Evolutionary conservation across 805 yeast genomes (phyloP).

Genomic region (Kurtzmaniella cleridarum): DNA sequence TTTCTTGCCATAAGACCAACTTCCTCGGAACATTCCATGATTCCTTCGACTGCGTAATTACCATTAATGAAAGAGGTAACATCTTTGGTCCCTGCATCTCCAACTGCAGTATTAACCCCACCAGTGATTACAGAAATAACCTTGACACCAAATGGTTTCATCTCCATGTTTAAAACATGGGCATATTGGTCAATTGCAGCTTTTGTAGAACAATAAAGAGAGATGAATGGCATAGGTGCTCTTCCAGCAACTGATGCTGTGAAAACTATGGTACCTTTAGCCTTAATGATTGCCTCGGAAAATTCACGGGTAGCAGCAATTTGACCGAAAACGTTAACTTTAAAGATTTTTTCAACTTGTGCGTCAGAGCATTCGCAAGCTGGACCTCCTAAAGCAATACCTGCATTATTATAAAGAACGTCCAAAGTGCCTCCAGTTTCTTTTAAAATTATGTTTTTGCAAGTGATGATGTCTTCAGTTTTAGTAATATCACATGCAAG

Average conservation of each 20-base stretch:
- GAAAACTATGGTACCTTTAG: constrained; percentile 33
- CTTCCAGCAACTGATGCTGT: constrained; percentile 32
- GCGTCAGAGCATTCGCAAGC: constrained; percentile 23
- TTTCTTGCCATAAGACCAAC: constrained; percentile 19
- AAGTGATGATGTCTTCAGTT: constrained; percentile 15
- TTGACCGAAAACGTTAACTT: constrained; percentile 36
- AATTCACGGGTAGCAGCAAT: constrained; percentile 30
- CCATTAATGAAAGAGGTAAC: constrained; percentile 7
- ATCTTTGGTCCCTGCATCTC: constrained; percentile 10
- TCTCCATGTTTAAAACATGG: constrained; percentile 24
- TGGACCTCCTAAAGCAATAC: constrained; percentile 25
- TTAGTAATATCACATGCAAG: constrained; percentile 28
- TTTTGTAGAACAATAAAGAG: constrained; percentile 33
- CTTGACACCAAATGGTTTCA: constrained; percentile 32
- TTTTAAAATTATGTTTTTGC: constrained; percentile 13
- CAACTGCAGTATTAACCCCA: constrained; percentile 32
- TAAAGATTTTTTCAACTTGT: constrained; percentile 14
- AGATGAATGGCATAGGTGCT: constrained; percentile 27
- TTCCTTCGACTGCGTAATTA: constrained; percentile 16
- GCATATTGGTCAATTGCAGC: constrained; percentile 37
- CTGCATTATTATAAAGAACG: constrained; percentile 39
- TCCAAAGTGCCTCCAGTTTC: constrained; percentile 28
- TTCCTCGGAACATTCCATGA: constrained; percentile 13
- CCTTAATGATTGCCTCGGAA: constrained; percentile 21
- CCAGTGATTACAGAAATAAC: constrained; percentile 37